phyloP scores from a whole-genome alignment of 495 filamentous ascomycete species.

The Aspergillus steynii region DNA sequence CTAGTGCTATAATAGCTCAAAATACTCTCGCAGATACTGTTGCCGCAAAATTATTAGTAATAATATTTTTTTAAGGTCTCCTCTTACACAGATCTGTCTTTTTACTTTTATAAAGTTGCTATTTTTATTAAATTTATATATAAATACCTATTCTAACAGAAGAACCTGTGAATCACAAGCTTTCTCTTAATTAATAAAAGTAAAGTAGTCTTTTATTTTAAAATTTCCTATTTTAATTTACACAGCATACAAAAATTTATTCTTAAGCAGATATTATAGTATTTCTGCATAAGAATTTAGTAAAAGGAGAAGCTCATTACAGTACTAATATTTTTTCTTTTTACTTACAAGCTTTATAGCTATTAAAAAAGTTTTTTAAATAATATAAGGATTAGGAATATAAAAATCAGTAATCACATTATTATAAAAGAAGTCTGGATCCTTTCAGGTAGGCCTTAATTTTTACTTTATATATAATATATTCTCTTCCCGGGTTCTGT shows the following conservation, averaged over 20 bases:
- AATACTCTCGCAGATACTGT: background rate
- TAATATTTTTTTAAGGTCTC: background rate
- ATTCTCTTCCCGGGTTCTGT: background rate
- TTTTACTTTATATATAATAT: too few species aligned
- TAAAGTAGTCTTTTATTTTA: background rate
- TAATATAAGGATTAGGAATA: too few species aligned
- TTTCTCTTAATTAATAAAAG: background rate
- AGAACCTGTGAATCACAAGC: background rate
- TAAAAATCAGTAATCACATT: too few species aligned
- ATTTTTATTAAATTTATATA: background rate
- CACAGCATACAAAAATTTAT: background rate
- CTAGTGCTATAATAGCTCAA: background rate
- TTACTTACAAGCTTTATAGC: background rate
- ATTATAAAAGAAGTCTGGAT: too few species aligned
- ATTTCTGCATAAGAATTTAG: background rate
- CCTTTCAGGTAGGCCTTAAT: too few species aligned
- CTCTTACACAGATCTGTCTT: background rate
- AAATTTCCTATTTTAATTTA: background rate
- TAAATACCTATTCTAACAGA: background rate
- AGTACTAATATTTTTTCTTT: background rate
- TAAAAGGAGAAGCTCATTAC: background rate
- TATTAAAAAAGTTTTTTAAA: background rate
- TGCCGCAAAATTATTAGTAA: background rate
- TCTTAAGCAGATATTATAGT: background rate
- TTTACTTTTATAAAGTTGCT: background rate